Evolutionary conservation across 2,329 filamentous ascomycete species (phyloP), one percentile per base, ranked within the genome.

Genomic region (Metarhizium rileyi): DNA sequence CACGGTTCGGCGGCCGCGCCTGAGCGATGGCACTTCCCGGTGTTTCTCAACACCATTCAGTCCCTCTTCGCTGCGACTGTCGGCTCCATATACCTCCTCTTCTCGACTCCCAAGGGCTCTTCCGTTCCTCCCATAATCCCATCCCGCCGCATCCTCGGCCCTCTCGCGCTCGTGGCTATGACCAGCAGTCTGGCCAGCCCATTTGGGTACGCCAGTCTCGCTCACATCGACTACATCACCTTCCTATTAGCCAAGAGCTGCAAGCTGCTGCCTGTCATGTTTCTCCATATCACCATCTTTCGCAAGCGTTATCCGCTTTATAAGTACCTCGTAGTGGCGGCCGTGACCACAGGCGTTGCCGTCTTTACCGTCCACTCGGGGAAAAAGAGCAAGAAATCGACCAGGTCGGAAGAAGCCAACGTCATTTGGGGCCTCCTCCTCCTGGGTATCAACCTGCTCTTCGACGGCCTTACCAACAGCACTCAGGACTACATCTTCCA

Each of bases 251-350:
- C 93, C 59, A 97, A 98, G 71, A 90, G 86, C 60, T 98, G 93
- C 84, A 98, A 98, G 73, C 79, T 98, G 20, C 82, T 98, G n/a
- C 93, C 93, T 3, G 93, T 98, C 62, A 97, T 98, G 93, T 84
- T 93, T 61, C 78, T 98, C 38, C 91, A 98, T 72, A 81, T 97
- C 62, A 91, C 90, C 42, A 70, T 98, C 44, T 98, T 96, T 74
- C 83, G 85, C 52, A 86, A 85, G 62, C 77, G 84, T 44, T 98
- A 96, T 68, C 91, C 93, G 1, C 74, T 95, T 43, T 95, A 95
- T 76, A 98, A 98, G 72, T 98, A 98, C 71, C 77, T 87, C 40
- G 93, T 98, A 52, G 90, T 98, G 6, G 80, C 86, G 4, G 82
- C 90, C 54, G 93, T 98, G 12, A 98, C 93, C 1, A 77, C 85